Conservation (phyloP, 1,139 yeast species). For the Sugiyamaella paludigena region DNA sequence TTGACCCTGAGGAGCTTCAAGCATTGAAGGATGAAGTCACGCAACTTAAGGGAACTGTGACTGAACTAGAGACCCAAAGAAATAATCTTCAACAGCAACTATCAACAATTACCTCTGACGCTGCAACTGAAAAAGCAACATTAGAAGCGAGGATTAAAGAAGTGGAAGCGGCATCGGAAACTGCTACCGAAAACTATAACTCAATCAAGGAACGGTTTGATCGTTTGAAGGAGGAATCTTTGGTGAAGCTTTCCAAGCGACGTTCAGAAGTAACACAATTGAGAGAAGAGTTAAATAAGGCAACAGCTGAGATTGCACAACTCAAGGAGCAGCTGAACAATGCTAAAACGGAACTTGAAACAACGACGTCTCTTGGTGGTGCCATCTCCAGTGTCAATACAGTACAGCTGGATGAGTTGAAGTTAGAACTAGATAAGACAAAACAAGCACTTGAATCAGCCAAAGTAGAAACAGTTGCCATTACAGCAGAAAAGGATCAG, state of each 20-base stretch:
- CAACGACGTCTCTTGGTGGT: conserved; percentile 19
- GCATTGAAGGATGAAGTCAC: conserved; percentile 40
- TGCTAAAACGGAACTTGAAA: conserved; percentile 20
- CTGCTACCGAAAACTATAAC: conserved; percentile 11
- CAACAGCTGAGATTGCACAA: conserved; percentile 19
- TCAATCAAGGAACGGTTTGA: conserved; percentile 25
- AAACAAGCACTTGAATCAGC: conserved; percentile 33
- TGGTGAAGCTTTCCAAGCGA: conserved; percentile 32
- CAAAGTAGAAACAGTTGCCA: conserved; percentile 26
- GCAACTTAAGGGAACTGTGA: conserved; percentile 25
- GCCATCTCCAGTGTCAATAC: conserved; percentile 15
- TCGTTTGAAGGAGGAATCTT: conserved; percentile 32
- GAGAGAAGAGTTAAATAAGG: conserved; percentile 26
- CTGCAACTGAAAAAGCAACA: not conserved
- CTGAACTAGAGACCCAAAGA: conserved; percentile 15
- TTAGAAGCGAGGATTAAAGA: conserved; percentile 13
- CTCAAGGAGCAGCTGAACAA: conserved; percentile 26
- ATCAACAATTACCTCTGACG: not conserved
- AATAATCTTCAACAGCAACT: conserved; percentile 4
- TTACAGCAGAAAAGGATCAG: conserved; percentile 24
- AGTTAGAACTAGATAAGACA: conserved; percentile 24
- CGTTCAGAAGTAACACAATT: conserved; percentile 24
- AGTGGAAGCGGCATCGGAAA: conserved; percentile 13
- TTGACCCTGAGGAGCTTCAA: conserved; percentile 48
- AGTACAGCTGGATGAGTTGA: conserved; percentile 26